Evolutionary conservation across 2,329 filamentous ascomycete genomes (phyloP), one percentile per base, ranked within the genome.

Genomic region (Colletotrichum spinosum): DNA sequence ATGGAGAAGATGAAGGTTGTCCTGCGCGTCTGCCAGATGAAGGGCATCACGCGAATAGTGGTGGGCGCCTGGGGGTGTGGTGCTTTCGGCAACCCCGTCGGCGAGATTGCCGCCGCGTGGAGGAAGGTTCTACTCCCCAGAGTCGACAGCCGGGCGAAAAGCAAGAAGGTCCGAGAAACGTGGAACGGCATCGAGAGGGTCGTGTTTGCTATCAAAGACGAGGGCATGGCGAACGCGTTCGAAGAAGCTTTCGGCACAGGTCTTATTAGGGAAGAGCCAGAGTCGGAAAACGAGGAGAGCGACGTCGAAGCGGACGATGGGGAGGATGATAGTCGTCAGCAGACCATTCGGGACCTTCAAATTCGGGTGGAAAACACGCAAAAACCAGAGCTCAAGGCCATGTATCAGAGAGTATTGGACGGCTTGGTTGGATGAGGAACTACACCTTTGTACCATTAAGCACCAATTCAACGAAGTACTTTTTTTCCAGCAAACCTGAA

Each of bases 41-140:
- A 81, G 62, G 82, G 83, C 0, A 78, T 79, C 4, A 78, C 75
- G 42, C 82, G 77, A 60, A 69, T 90, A 0, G 84, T 91, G 0
- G 77, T 90, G 0, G 88, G 88, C 0, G 87, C 88, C 0, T 90
- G 88, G 87, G 88, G 88, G 0, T 90, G 87, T 65, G 88, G 88
- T 3, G 86, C 86, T 0, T 88, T 89, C 62, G 87, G 86, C 0
- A 90, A 90, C 67, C 88, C 88, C 0, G 82, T 88, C 0, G 76
- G 76, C 2, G 86, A 90, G 72, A 76, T 90, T 37, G 87, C 88
- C 12, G 75, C 77, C 15, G 80, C 84, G 1, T 91, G 88, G 76
- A 71, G 72, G 11, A 76, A 76, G 42, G 74, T 75, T 1, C 59
- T 78, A 2, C 35, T 70, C n/a, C 70, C 66, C 0, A 71, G 41